These are phyloP conservation scores for Corymbia calophylla DNA, from an alignment of 441 rosid species.

Conservation along the genomic window DNA sequence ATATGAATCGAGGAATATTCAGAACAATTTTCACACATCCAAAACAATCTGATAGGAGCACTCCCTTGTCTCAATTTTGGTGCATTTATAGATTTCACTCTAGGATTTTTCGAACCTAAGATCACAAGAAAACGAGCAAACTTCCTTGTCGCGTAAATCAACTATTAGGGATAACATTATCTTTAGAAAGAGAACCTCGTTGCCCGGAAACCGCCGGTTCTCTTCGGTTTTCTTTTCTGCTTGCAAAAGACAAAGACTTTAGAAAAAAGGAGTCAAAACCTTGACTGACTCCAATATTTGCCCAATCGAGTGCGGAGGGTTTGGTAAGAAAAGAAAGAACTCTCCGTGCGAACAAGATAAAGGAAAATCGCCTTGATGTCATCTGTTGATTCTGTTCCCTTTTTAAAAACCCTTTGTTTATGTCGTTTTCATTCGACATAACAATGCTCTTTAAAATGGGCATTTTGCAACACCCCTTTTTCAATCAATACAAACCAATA, in stretches of 20 bases:
- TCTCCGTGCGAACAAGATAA: not conserved
- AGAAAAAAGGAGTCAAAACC: not conserved
- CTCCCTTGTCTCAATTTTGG: not conserved
- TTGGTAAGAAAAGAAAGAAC: not conserved
- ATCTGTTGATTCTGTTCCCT: not conserved
- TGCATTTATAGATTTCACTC: not conserved
- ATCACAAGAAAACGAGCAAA: not conserved
- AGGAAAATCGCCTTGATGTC: not conserved
- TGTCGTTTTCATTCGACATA: not conserved
- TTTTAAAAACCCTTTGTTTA: not conserved
- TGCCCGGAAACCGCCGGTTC: not conserved
- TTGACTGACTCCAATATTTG: not conserved
- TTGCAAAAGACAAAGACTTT: not conserved
- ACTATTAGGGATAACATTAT: not conserved
- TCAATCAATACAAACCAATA: not conserved
- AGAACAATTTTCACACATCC: not conserved
- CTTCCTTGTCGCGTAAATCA: not conserved
- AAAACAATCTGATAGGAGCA: not conserved
- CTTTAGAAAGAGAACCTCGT: not conserved
- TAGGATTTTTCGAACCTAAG: not conserved
- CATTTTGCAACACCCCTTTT: not conserved
- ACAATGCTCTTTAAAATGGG: not conserved
- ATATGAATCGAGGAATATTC: not conserved
- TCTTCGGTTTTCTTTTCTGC: not conserved
- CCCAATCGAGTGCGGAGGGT: not conserved